These are phyloP conservation scores for Emmonsia crescens DNA, from an alignment of 2,329 filamentous ascomycete species.

Conservation along the genomic window DNA sequence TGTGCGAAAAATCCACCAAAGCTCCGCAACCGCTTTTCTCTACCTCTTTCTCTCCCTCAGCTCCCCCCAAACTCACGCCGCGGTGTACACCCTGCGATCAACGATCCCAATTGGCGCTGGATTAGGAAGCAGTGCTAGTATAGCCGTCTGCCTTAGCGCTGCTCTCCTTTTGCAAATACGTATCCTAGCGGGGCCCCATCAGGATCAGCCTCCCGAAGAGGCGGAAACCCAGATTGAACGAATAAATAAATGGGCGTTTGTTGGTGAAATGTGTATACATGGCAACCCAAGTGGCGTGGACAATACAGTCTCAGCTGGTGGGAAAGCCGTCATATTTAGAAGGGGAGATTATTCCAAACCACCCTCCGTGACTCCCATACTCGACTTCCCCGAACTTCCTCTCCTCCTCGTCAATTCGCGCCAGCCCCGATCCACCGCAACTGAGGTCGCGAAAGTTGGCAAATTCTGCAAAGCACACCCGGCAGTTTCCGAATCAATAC, in stretches of 20 bases:
- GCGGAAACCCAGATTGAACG: conserved; percentile 83
- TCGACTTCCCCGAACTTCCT: conserved; percentile 84
- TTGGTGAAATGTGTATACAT: conserved; percentile 93
- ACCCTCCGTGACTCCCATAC: conserved; percentile 63
- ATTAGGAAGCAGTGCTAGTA: conserved; percentile 77
- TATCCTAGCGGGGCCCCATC: conserved; percentile 78
- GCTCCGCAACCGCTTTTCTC: conserved; percentile 70
- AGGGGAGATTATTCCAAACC: conserved; percentile 66
- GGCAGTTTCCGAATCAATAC: conserved; percentile 64
- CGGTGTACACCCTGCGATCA: conserved; percentile 71
- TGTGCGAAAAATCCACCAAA: conserved; percentile 71
- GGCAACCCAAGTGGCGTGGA: conserved; percentile 94
- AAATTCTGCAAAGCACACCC: conserved; percentile 62
- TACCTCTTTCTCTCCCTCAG: conserved; percentile 79
- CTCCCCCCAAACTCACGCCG: conserved; percentile 60
- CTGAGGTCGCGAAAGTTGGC: conserved; percentile 78
- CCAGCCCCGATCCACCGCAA: conserved; percentile 72
- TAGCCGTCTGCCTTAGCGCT: conserved; percentile 68
- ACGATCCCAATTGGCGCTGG: conserved; percentile 81
- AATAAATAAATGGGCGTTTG: conserved; percentile 97
- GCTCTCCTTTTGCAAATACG: conserved; percentile 75
- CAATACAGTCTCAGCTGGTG: conserved; percentile 88
- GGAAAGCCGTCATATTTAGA: conserved; percentile 88
- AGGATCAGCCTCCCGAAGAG: conserved; percentile 79
- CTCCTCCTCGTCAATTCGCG: conserved; percentile 82